phyloP scores from a whole-genome alignment of 2,329 filamentous ascomycete genomes.

The Monosporascus ibericus region DNA sequence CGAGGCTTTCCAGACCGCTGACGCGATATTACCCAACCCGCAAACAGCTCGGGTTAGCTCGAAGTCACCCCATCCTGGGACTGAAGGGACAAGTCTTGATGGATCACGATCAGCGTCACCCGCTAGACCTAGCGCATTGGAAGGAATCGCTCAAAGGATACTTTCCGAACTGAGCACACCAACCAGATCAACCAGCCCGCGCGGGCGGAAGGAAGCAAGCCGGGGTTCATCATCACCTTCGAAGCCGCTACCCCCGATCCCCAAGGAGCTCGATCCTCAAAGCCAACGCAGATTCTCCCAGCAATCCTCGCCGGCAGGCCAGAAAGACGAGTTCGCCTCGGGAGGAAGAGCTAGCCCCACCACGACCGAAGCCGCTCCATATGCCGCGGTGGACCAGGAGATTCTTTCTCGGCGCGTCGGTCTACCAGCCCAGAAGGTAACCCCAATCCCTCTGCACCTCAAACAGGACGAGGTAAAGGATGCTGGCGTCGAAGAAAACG shows the following conservation, averaged over 20 bases:
- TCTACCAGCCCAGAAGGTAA: conserved; percentile 35
- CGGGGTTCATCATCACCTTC: conserved; percentile 23
- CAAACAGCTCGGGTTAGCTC: conserved; percentile 22
- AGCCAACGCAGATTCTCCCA: conserved; percentile 24
- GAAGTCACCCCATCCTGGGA: conserved; percentile 16
- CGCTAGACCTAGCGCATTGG: conserved; percentile 47
- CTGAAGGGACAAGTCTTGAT: conserved; percentile 38
- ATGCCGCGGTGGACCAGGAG: conserved; percentile 58
- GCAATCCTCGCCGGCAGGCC: conserved; percentile 36
- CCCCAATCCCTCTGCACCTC: conserved; percentile 42
- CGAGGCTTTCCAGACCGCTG: conserved; percentile 57
- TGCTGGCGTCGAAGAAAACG: conserved; percentile 16
- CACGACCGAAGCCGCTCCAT: conserved; percentile 50
- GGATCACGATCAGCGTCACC: conserved; percentile 46
- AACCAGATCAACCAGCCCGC: conserved; percentile 43
- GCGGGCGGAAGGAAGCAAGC: conserved; percentile 42
- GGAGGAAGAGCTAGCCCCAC: conserved; percentile 28
- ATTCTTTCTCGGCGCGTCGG: conserved; percentile 52
- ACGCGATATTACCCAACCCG: conserved; percentile 36
- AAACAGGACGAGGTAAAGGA: conserved; percentile 23
- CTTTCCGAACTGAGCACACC: conserved; percentile 54
- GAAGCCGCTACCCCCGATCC: conserved; percentile 30
- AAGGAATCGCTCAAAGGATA: conserved; percentile 57
- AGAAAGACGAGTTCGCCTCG: conserved; percentile 18
- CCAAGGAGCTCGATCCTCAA: conserved; percentile 37